Evolutionary conservation across 2,329 filamentous ascomycete species (phyloP).

Genomic region (Fusarium nematophilum): DNA sequence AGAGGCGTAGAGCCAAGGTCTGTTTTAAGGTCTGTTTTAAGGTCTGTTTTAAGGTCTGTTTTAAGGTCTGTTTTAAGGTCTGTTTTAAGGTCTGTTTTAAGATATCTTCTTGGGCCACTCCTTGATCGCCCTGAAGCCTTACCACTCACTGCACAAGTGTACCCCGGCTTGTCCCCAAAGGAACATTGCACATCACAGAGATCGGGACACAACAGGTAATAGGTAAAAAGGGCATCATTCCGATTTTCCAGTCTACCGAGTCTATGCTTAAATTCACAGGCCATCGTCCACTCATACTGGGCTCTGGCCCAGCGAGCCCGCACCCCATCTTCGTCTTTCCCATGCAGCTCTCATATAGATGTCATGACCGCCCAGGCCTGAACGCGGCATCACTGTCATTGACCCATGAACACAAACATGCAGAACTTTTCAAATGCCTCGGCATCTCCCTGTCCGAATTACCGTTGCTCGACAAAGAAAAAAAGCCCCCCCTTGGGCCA

Average conservation of each 20-base stretch:
- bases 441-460: conserved; percentile 47
- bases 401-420: conserved; percentile 46
- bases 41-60: too few species aligned
- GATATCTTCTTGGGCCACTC: too few species aligned
- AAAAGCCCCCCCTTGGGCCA: conserved; percentile 29
- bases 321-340: conserved; percentile 36
- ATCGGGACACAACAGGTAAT: too few species aligned
- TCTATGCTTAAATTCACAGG: conserved; percentile 51
- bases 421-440: conserved; percentile 52
- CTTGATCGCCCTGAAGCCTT: too few species aligned
- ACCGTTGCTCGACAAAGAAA: conserved; percentile 48
- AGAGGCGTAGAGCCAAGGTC: too few species aligned
- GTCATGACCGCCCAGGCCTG: conserved; percentile 41
- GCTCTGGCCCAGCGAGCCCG: conserved; percentile 40
- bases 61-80: too few species aligned
- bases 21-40: too few species aligned
- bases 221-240: conserved; percentile 45
- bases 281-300: conserved; percentile 38
- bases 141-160: too few species aligned
- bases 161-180: too few species aligned
- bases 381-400: conserved; percentile 39
- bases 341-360: conserved; percentile 45
- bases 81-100: too few species aligned
- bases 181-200: too few species aligned
- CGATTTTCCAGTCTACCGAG: conserved; percentile 52